A percentile compares a stretch with the other conserved stretches of the same genome.
Evolutionary conservation across 2,329 filamentous ascomycete genomes (phyloP).

Genomic region (Lachnellula arida): DNA sequence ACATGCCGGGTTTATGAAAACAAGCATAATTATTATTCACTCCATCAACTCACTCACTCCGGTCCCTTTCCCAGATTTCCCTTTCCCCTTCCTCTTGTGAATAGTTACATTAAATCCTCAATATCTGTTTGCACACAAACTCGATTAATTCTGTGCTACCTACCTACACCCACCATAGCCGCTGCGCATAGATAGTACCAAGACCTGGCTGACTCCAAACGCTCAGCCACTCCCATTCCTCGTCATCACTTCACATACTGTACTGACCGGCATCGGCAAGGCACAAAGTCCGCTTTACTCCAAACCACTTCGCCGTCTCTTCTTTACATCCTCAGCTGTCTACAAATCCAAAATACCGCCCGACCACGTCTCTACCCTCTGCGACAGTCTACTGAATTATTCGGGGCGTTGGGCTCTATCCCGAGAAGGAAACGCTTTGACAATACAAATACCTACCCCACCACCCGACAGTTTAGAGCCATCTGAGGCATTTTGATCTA

Average conservation of each 20-base stretch:
- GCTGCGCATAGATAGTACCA: neutral
- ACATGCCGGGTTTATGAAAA: conserved; percentile 1
- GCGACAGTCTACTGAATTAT: neutral
- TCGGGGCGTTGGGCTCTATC: neutral
- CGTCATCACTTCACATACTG: conserved; percentile 21
- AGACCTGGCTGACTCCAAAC: conserved; percentile 2
- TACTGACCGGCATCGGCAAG: neutral
- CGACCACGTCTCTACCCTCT: neutral
- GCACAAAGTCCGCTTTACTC: conserved; percentile 10
- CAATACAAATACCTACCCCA: conserved; percentile 3
- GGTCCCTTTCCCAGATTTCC: neutral
- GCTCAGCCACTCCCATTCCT: conserved; percentile 25
- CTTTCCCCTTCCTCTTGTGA: neutral
- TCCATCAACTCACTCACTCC: too few relatives aligned
- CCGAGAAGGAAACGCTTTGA: neutral
- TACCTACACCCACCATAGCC: neutral
- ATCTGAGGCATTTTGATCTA: conserved; percentile 7
- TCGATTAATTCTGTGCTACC: neutral
- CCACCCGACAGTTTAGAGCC: conserved; percentile 2
- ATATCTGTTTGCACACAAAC: neutral
- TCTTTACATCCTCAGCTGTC: neutral
- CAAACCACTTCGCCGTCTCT: conserved; percentile 1
- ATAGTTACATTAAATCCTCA: neutral
- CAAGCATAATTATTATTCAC: neutral
- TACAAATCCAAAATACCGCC: neutral